These are phyloP conservation scores for bread wheat (Triticum aestivum) DNA, from an alignment of 176 grass and related monocot genomes.

Conservation along the genomic window DNA sequence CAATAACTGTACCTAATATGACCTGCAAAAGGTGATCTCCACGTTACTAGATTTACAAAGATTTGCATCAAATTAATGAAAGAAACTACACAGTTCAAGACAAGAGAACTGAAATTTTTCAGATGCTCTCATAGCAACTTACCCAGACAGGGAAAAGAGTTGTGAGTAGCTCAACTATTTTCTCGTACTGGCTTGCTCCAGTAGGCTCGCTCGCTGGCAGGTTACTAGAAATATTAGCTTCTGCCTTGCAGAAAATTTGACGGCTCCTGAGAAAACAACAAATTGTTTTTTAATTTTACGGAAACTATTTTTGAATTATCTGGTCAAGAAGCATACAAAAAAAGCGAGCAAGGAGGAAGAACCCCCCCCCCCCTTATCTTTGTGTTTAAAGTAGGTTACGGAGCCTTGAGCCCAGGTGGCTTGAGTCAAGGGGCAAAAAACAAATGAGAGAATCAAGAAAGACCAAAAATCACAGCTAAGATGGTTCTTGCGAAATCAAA, in stretches of 20 bases:
- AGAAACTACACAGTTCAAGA: constrained; percentile 2
- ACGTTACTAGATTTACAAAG: constrained; percentile 23
- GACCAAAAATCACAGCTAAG: constrained; percentile 13
- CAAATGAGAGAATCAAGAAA: constrained; percentile 8
- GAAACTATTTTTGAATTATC: constrained; percentile 7
- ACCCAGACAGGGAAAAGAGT: constrained; percentile 99
- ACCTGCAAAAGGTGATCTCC: constrained; percentile 50
- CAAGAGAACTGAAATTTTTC: constrained; percentile 27
- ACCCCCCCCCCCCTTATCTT: not conserved
- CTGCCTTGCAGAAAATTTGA: constrained; percentile 74
- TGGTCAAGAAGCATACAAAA: not conserved
- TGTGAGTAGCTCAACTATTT: constrained; percentile 83
- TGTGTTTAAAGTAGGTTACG: not conserved
- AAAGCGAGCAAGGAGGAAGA: not conserved
- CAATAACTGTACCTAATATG: constrained; percentile 85
- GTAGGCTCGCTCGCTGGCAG: constrained; percentile 45
- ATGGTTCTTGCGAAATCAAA: not conserved
- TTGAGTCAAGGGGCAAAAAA: not conserved
- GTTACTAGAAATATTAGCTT: constrained; percentile 79
- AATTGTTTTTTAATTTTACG: constrained; percentile 15
- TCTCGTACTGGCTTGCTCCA: constrained; percentile 71
- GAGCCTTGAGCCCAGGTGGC: not conserved
- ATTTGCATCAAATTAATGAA: constrained; percentile 14
- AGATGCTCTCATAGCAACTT: constrained; percentile 26
- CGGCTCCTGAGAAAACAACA: constrained; percentile 56